Evolutionary conservation across 208 protist genomes (phyloP).

Genomic region (Leishmania aethiopica): DNA sequence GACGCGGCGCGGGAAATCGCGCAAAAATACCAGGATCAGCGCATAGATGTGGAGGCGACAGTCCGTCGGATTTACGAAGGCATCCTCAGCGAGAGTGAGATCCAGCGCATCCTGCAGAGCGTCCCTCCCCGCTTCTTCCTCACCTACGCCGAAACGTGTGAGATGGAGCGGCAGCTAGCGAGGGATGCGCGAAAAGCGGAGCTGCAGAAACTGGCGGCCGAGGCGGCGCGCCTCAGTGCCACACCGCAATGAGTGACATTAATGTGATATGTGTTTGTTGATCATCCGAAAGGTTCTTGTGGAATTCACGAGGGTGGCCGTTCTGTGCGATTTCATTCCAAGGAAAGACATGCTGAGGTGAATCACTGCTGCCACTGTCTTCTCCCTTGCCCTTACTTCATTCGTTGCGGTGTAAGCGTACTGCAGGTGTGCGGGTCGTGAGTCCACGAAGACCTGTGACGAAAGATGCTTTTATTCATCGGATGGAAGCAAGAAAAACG

Average conservation of each 20-base stretch:
- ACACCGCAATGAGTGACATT: slow-evolving; percentile 4
- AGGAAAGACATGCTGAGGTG: not conserved
- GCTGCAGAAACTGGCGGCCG: slow-evolving; percentile 42
- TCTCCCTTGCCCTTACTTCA: not conserved
- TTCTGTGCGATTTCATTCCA: not conserved
- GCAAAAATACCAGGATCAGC: slow-evolving; percentile 60
- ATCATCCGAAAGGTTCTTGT: not conserved
- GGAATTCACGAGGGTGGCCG: not conserved
- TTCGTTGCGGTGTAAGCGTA: not conserved
- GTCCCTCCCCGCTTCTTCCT: slow-evolving; percentile 75
- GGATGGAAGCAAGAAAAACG: not conserved
- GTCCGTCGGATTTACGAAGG: slow-evolving; percentile 77
- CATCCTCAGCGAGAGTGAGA: slow-evolving; percentile 72
- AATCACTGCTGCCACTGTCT: not conserved
- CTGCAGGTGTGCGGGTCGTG: too few relatives aligned
- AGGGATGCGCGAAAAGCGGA: slow-evolving; percentile 45
- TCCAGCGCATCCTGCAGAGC: slow-evolving; percentile 69
- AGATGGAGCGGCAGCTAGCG: slow-evolving; percentile 40
- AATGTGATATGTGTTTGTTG: not conserved
- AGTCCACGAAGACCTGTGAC: not conserved
- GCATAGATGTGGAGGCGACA: slow-evolving; percentile 66
- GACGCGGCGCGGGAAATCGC: slow-evolving; percentile 18
- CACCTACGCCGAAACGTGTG: slow-evolving; percentile 69
- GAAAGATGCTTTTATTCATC: not conserved
- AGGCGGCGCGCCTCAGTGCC: slow-evolving; percentile 9